phyloP scores from a whole-genome alignment of 768 basidiomycete genomes.

The Peribolospora kevripleyi region DNA sequence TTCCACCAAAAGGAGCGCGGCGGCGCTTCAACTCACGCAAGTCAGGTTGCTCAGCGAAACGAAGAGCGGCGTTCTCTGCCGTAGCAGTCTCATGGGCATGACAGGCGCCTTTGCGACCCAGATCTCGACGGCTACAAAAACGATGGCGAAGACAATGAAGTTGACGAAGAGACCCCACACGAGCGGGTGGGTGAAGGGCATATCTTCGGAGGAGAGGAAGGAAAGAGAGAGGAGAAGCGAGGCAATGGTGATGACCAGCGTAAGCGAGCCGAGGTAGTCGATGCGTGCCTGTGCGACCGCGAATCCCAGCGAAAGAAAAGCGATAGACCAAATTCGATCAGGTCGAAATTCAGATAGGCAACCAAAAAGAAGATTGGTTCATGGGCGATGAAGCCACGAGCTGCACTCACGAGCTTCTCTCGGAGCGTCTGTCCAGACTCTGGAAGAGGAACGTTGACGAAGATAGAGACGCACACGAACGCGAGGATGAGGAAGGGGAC shows the following conservation, averaged over 20 bases:
- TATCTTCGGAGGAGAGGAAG: slow-evolving; percentile 30
- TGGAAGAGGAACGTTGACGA: slow-evolving; percentile 57
- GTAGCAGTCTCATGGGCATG: slow-evolving; percentile 57
- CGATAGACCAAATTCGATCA: not conserved
- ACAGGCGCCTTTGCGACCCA: slow-evolving; percentile 59
- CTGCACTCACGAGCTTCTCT: not conserved
- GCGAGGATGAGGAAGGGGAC: slow-evolving; percentile 53
- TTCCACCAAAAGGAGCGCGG: too few relatives aligned
- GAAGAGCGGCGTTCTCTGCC: too few relatives aligned
- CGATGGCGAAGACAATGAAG: slow-evolving; percentile 30
- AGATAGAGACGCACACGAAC: slow-evolving; percentile 40
- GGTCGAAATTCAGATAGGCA: not conserved
- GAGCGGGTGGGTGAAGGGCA: slow-evolving; percentile 42
- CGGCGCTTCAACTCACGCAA: too few relatives aligned
- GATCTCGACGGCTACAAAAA: slow-evolving; percentile 59
- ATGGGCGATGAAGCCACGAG: too few relatives aligned
- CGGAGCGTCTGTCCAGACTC: slow-evolving; percentile 3
- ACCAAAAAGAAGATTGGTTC: too few relatives aligned
- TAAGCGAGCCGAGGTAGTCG: slow-evolving; percentile 60
- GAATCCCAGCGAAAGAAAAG: not conserved
- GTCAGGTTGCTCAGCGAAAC: too few relatives aligned
- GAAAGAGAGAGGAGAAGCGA: slow-evolving; percentile 18
- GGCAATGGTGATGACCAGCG: slow-evolving; percentile 32
- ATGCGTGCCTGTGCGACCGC: slow-evolving; percentile 33
- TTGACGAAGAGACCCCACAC: slow-evolving; percentile 38